These are phyloP conservation scores for Gryganskiella cystojenkinii DNA, from an alignment of 192 early-diverging fungal species.

Conservation along the genomic window DNA sequence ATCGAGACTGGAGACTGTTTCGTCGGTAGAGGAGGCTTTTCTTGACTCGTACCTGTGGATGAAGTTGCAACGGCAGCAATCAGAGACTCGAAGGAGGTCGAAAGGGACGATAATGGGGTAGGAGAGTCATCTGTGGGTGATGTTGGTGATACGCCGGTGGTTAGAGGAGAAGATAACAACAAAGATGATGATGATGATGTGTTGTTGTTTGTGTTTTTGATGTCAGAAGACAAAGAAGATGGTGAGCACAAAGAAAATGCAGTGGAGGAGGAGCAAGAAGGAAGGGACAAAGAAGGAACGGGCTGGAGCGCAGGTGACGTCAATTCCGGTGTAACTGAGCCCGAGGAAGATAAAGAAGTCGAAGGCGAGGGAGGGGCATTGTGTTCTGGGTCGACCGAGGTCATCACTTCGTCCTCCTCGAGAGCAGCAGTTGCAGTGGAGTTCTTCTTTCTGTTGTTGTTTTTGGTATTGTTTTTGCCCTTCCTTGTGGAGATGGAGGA, in stretches of 20 bases:
- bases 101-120: too few species aligned
- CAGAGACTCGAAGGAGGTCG: too few species aligned
- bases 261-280: neutral
- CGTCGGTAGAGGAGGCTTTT: neutral
- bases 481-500: conserved; percentile 1
- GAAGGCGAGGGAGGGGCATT: conserved; percentile 17
- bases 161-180: too few species aligned
- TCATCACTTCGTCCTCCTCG: conserved; percentile 18
- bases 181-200: too few species aligned
- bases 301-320: conserved; percentile 18
- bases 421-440: neutral
- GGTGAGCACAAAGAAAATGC: neutral
- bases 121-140: too few species aligned
- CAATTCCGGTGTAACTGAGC: conserved; percentile 35
- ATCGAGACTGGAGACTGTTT: neutral
- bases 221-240: too few species aligned
- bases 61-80: too few species aligned
- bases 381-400: conserved; percentile 19
- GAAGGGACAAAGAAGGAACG: too few species aligned
- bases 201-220: too few species aligned
- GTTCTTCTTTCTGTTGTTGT: neutral
- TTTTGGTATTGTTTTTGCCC: neutral
- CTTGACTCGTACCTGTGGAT: conserved; percentile 13
- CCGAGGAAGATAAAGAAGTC: conserved; percentile 10
- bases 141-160: too few species aligned